phyloP scores from a whole-genome alignment of 2,329 filamentous ascomycete species.

The Botrytis paeoniae region DNA sequence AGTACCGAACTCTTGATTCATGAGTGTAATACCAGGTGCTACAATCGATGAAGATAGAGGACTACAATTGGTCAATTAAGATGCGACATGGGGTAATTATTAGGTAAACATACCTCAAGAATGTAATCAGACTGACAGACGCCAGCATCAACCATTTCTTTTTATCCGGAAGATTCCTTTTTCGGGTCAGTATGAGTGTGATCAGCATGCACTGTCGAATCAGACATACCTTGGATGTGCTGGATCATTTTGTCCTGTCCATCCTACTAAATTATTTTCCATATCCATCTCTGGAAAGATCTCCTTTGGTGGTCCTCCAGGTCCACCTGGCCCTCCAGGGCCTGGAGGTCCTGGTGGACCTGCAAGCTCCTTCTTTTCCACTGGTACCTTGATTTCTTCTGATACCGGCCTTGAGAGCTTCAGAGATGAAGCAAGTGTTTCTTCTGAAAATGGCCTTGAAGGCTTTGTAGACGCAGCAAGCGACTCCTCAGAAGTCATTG shows the following conservation, averaged over 20 bases:
- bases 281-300: constrained; percentile 41
- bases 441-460: neutral
- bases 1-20: constrained; percentile 27
- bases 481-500: neutral
- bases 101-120: constrained; percentile 20
- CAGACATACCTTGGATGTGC: constrained; percentile 19
- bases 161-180: constrained; percentile 15
- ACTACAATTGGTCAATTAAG: constrained; percentile 22
- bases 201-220: neutral
- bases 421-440: neutral
- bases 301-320: constrained; percentile 15
- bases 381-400: neutral
- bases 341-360: neutral
- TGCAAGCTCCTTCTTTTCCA: neutral
- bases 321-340: neutral
- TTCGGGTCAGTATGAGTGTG: neutral
- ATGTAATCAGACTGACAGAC: constrained; percentile 18
- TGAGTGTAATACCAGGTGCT: constrained; percentile 40
- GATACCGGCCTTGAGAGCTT: neutral
- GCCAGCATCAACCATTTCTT: constrained; percentile 20
- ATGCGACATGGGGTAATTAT: neutral
- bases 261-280: constrained; percentile 39
- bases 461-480: neutral
- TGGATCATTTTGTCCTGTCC: constrained; percentile 24
- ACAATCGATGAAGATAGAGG: constrained; percentile 43